Base-by-base conservation (phyloP, 1,284 basidiomycete genomes). In the Termitomyces sp. region DNA sequence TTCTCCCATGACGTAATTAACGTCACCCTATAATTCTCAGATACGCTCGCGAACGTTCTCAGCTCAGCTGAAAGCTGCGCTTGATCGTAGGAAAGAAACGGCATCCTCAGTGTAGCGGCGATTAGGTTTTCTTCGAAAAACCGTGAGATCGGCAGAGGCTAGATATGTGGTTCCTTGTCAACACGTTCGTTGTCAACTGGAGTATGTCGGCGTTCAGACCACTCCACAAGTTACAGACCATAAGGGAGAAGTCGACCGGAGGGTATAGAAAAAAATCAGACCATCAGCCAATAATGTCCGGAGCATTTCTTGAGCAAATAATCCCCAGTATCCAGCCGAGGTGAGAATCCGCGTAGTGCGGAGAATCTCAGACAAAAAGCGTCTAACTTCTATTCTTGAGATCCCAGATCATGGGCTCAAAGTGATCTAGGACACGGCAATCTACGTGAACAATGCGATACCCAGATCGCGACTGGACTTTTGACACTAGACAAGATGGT, bases 401-500 rank as follows among this genome's bases (percentile, higher is more conserved):
- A 51, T 51, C 48, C 41, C 28, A 55, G 53, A 50, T 55, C 30
- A 9, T 55, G 43, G 34, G 33, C 39, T 46, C 40, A 46, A 39
- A 42, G 28, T 53, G 42, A 58, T 58, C 49, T 47, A 10, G 39
- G 33, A 44, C 19, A 54, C 50, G 47, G 50, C 24, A 50, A 50
- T 54, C 55, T 57, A 64, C 33, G 48, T 50, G 17, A 64, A 46
- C n/a, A 61, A 42, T 44, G 60, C 38, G 59, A 59, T 21, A 70
- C 68, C 70, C 68, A 70, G 42, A 71, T 69, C 8, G 67, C 68
- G 24, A 67, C 65, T 7, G 70, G 70, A 54, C 70, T 69, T 48
- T 71, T 70, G 43, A 70, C 66, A 39, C 70, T 70, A 52, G 24
- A 53, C 28, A 39, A 50, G 44, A 44, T 48, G 31, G 41, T 15